Conservation (phyloP, 2,329 filamentous ascomycete genomes). For the Bipolaris cookei region DNA sequence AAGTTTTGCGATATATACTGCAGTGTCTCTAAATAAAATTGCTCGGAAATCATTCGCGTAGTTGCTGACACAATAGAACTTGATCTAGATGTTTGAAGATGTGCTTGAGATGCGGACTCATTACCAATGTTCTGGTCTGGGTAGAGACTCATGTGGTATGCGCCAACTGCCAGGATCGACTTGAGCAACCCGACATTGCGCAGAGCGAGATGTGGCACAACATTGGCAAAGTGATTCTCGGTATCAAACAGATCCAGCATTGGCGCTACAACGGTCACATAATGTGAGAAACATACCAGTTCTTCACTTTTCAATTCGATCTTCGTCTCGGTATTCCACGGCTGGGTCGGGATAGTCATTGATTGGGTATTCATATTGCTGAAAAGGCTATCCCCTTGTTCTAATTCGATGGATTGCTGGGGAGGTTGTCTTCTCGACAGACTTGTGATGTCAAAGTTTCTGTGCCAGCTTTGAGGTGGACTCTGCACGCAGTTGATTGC, state of each 20-base stretch:
- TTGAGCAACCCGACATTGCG: constrained; percentile 64
- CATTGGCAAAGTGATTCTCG: constrained; percentile 45
- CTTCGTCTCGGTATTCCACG: constrained; percentile 32
- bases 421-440: constrained; percentile 50
- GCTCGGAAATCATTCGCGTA: constrained; percentile 47
- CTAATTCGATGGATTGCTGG: constrained; percentile 39
- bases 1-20: constrained; percentile 67
- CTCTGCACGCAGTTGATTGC: constrained; percentile 44
- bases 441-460: constrained; percentile 52
- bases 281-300: constrained; percentile 48
- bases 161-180: constrained; percentile 62
- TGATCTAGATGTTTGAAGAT: constrained; percentile 24
- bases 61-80: constrained; percentile 25
- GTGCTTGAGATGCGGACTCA: constrained; percentile 37
- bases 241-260: constrained; percentile 56
- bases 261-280: constrained; percentile 45
- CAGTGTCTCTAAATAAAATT: constrained; percentile 68
- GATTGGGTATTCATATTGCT: constrained; percentile 8
- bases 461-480: constrained; percentile 43
- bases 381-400: constrained; percentile 6
- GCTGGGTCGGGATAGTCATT: constrained; percentile 18
- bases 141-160: constrained; percentile 57
- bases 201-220: constrained; percentile 49
- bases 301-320: constrained; percentile 46
- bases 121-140: constrained; percentile 25